Percentiles rank a stretch among this genome's conserved stretches.
phyloP scores from a whole-genome alignment of 2,329 filamentous ascomycete genomes.

The Stenocarpella maydis region DNA sequence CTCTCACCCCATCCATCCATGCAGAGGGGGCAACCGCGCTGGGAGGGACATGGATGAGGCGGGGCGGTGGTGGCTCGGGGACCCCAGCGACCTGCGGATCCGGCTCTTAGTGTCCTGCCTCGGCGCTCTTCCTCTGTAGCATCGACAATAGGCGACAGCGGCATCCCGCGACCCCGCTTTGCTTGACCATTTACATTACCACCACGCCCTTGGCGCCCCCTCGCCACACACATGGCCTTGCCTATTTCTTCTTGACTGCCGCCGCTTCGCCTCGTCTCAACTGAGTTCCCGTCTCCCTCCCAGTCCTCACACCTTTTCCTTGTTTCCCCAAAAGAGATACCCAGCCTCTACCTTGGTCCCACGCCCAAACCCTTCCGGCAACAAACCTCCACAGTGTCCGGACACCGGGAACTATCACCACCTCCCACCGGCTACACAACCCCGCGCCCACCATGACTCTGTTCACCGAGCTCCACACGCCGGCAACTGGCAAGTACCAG shows the following conservation, averaged over 20 bases:
- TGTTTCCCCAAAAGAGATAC: conserved; percentile 27
- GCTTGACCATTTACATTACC: conserved; percentile 21
- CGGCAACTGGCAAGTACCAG: conserved; percentile 65
- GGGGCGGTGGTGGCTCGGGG: neutral
- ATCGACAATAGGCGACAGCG: neutral
- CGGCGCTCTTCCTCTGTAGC: conserved; percentile 13
- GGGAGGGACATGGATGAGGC: conserved; percentile 7
- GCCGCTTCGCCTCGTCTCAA: neutral
- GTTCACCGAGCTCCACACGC: conserved; percentile 70
- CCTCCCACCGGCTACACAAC: neutral
- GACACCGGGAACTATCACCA: neutral
- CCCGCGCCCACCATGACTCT: conserved; percentile 43
- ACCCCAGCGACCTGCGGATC: conserved; percentile 27
- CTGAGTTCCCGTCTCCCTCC: neutral
- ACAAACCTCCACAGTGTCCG: neutral
- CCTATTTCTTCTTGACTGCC: conserved; percentile 23
- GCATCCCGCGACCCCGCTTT: conserved; percentile 31
- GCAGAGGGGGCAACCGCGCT: too few relatives aligned
- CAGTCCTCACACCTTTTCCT: neutral
- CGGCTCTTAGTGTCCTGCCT: conserved; percentile 21
- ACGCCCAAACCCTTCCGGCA: neutral
- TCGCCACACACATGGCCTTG: conserved; percentile 23
- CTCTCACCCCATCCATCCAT: too few relatives aligned
- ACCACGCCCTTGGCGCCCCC: conserved; percentile 15
- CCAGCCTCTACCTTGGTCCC: neutral